Evolutionary conservation across 768 basidiomycete genomes (phyloP).

Genomic region (Amanita jacksonii): DNA sequence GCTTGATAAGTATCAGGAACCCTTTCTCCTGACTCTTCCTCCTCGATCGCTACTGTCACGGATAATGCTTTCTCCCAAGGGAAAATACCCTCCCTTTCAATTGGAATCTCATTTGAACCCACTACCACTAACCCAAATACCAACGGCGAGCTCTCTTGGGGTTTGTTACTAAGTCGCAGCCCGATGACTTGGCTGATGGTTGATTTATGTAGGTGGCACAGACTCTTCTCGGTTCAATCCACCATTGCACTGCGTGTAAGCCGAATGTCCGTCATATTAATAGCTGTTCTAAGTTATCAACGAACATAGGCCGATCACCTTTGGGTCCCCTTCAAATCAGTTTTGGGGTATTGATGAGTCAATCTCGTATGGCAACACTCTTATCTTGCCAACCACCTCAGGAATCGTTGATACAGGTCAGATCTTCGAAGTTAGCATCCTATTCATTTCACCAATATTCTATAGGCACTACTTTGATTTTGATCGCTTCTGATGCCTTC

Average conservation of each 20-base stretch:
- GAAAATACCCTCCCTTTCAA: conserved; percentile 26
- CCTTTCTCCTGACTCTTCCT: conserved; percentile 20
- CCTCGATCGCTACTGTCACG: conserved; percentile 44
- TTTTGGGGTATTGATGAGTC: conserved; percentile 58
- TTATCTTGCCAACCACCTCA: conserved; percentile 35
- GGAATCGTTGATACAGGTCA: conserved; percentile 54
- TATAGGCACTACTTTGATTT: conserved; percentile 44
- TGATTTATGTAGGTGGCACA: conserved; percentile 27
- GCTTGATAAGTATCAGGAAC: conserved; percentile 18
- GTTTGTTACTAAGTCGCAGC: conserved; percentile 19
- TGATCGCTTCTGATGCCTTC: conserved; percentile 38
- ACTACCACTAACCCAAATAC: conserved; percentile 17
- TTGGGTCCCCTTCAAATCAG: conserved; percentile 31
- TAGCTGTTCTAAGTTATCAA: not conserved
- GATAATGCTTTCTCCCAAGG: conserved; percentile 39
- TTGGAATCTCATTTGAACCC: conserved; percentile 47
- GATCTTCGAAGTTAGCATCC: not conserved
- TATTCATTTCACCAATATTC: conserved; percentile 5
- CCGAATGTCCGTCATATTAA: conserved; percentile 7
- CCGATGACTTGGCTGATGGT: conserved; percentile 13
- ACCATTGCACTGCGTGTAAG: conserved; percentile 31
- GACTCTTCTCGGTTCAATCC: conserved; percentile 36
- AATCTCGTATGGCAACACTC: conserved; percentile 38
- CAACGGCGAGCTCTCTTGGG: conserved; percentile 50
- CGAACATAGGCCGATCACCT: conserved; percentile 22